Evolutionary conservation across 2,329 filamentous ascomycete species (phyloP).

Genomic region (Parascedosporium putredinis): DNA sequence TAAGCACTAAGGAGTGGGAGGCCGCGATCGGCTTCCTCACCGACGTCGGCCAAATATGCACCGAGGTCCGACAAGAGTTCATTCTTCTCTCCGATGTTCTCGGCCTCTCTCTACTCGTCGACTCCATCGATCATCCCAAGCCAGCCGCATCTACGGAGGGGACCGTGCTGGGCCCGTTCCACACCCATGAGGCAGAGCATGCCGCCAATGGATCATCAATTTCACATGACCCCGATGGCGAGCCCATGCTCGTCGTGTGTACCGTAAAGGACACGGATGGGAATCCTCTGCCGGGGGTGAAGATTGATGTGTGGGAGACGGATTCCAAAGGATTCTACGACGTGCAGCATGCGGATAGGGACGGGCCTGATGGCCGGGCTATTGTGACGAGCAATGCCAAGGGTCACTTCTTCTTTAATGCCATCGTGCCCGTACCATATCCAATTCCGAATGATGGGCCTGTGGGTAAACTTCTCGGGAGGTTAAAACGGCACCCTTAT

Average conservation of each 20-base stretch:
- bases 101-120: slow-evolving; percentile 63
- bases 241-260: slow-evolving; percentile 57
- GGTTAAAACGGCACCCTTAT: slow-evolving; percentile 62
- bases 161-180: slow-evolving; percentile 67
- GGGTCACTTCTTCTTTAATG: slow-evolving; percentile 66
- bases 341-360: slow-evolving; percentile 54
- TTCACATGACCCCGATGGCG: slow-evolving; percentile 52
- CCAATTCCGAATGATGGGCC: slow-evolving; percentile 78
- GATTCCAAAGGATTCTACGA: slow-evolving; percentile 66
- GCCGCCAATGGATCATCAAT: slow-evolving; percentile 44
- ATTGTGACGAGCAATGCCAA: slow-evolving; percentile 17
- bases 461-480: slow-evolving; percentile 59
- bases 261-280: slow-evolving; percentile 52
- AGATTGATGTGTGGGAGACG: slow-evolving; percentile 71
- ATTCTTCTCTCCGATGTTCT: slow-evolving; percentile 67
- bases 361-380: slow-evolving; percentile 25
- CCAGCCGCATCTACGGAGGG: slow-evolving; percentile 57
- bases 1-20: slow-evolving; percentile 67
- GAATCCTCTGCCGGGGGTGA: slow-evolving; percentile 48
- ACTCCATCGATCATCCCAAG: slow-evolving; percentile 69
- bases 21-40: slow-evolving; percentile 58
- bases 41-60: slow-evolving; percentile 56
- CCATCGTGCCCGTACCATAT: slow-evolving; percentile 75
- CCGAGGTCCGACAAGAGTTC: slow-evolving; percentile 62
- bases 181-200: slow-evolving; percentile 57